A percentile compares a stretch with the other conserved stretches of the same genome.
Conservation (phyloP, 2,329 filamentous ascomycete genomes). For the Penicillium concentricum region DNA sequence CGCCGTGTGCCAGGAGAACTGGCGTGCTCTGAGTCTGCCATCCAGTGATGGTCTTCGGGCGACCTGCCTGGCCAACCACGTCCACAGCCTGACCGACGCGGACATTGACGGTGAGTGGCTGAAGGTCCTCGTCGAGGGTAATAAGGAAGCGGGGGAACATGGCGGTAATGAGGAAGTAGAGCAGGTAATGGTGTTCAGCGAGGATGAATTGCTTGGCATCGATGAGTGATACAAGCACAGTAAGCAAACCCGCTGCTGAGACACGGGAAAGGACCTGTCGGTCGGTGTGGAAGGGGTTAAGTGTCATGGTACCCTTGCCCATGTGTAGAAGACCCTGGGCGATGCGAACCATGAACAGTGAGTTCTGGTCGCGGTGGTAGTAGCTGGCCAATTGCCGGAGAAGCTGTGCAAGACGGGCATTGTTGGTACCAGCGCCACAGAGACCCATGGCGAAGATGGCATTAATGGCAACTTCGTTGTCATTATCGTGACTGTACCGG, state of each 20-base stretch:
- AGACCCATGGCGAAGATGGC: slow-evolving; percentile 99
- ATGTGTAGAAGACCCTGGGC: slow-evolving; percentile 96
- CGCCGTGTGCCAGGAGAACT: slow-evolving; percentile 88
- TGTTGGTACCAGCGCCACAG: slow-evolving; percentile 94
- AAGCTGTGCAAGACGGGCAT: slow-evolving; percentile 90
- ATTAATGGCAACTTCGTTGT: slow-evolving; percentile 96
- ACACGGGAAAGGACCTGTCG: slow-evolving; percentile 93
- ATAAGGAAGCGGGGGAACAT: slow-evolving; percentile 97
- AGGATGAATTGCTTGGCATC: slow-evolving; percentile 85
- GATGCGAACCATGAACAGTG: slow-evolving; percentile 98
- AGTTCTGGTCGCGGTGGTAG: slow-evolving; percentile 94
- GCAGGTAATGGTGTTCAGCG: slow-evolving; percentile 78
- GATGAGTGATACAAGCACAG: slow-evolving; percentile 89
- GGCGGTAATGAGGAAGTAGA: slow-evolving; percentile 94
- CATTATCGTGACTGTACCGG: slow-evolving; percentile 96
- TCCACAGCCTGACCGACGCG: slow-evolving; percentile 97
- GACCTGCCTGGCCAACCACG: slow-evolving; percentile 92
- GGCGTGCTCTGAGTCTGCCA: slow-evolving; percentile 99
- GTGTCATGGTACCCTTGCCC: slow-evolving; percentile 95
- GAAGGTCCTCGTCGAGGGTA: slow-evolving; percentile 89
- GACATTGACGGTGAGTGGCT: slow-evolving; percentile 92
- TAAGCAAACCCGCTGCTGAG: slow-evolving; percentile 81
- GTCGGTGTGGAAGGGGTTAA: slow-evolving; percentile 99
- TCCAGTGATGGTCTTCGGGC: slow-evolving; percentile 97
- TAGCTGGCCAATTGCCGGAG: slow-evolving; percentile 94